Evolutionary conservation across 768 basidiomycete genomes (phyloP), one percentile per base, ranked within the genome.

Genomic region (Boletus coccyginus): DNA sequence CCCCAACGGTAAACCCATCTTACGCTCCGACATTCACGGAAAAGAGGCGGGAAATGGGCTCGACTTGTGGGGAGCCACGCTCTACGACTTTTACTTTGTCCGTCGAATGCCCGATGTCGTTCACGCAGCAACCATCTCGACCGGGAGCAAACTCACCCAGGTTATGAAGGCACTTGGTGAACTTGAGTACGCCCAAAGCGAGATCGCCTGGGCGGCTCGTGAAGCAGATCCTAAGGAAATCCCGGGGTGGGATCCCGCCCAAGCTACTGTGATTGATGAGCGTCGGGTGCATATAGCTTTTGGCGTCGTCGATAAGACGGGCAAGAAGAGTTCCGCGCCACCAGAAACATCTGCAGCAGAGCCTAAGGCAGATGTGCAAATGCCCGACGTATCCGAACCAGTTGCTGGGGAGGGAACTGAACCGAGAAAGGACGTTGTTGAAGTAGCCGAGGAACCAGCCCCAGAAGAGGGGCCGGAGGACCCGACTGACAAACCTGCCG

Each of bases 81-180:
- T 70, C 32, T 66, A 62, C 44, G 70, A 71, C 46, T 71, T 70
- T 53, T 70, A 62, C 46, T n/a, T 38, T 55, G 40, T 64, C 49
- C 46, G 42, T 32, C 36, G 57, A 31, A 16, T 60, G 14, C 62
- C 62, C 5, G 9, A 13, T 33, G 36, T 0, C 16, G 0, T 7
- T 2, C 21, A 51, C 3, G 40, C 7, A 3, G 7, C 48, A 10
- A 62, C 54, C 29, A 59, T 59, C 46, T 56, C 55, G 5, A 55
- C 66, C 2, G 63, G 63, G n/a, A 70, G 70, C 46, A 69, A 52
- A 38, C 54, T 69, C 27, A 50, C 58, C 8, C 52, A 53, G 14
- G 61, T 57, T 24, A 60, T 67, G 59, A 32, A 59, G n/a, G 38
- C 41, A 1, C 29, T 53, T 11, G 64, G 62, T 29, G 70, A 70